A percentile compares a stretch with the other conserved stretches of the same genome.
These are phyloP conservation scores for Suhomyces tanzawaensis DNA, from an alignment of 805 yeast genomes.

Conservation along the genomic window DNA sequence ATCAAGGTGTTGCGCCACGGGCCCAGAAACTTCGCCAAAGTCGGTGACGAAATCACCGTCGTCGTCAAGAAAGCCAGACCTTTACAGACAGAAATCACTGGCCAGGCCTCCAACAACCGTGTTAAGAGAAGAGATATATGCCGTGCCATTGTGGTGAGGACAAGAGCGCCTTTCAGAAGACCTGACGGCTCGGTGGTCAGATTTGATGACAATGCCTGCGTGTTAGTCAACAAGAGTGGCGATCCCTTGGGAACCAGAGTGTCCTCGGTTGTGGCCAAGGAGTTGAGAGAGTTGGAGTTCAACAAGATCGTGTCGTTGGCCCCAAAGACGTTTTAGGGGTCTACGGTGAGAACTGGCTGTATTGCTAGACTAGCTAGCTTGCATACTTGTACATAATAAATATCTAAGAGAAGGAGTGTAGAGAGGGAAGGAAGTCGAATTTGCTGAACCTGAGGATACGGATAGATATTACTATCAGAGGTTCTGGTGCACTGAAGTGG, in stretches of 20 bases:
- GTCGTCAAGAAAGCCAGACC: slow-evolving; percentile 92
- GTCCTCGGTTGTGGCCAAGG: slow-evolving; percentile 85
- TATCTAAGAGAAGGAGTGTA: background rate
- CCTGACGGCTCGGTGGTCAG: slow-evolving; percentile 82
- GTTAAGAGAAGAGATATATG: slow-evolving; percentile 95
- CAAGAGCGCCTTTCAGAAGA: slow-evolving; percentile 74
- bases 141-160: slow-evolving; percentile 92
- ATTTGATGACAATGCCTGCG: slow-evolving; percentile 97
- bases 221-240: slow-evolving; percentile 83
- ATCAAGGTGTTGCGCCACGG: slow-evolving; percentile 90
- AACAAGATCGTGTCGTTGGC: slow-evolving; percentile 88
- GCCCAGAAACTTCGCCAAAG: slow-evolving; percentile 75
- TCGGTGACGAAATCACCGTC: slow-evolving; percentile 91
- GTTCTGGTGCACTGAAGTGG: too few relatives aligned
- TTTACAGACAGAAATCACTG: slow-evolving; percentile 64
- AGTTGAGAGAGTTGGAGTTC: slow-evolving; percentile 76
- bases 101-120: slow-evolving; percentile 70
- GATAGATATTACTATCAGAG: too few relatives aligned
- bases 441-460: too few relatives aligned
- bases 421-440: too few relatives aligned
- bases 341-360: too few relatives aligned
- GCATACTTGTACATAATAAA: slow-evolving; percentile 6
- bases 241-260: slow-evolving; percentile 97
- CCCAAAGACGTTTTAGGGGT: slow-evolving; percentile 55
- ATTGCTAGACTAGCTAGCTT: background rate